Evolutionary conservation across 31 red algal genomes (phyloP), one percentile per base, ranked within the genome.

Genomic region (Odonthalia washingtoniensis): DNA sequence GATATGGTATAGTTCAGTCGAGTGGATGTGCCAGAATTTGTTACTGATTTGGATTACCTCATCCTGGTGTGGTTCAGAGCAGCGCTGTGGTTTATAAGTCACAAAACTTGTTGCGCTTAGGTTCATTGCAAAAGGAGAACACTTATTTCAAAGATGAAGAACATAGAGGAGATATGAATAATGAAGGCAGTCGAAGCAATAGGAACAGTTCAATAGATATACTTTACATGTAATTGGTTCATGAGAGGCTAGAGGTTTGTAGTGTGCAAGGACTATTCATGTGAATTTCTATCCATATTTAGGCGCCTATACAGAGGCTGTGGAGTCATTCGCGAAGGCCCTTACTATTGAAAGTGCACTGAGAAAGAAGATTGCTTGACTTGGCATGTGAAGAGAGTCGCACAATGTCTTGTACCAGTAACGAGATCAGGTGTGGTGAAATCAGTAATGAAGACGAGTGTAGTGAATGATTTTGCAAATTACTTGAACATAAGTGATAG

Each of bases 381-480:
- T 53, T 34, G 75, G 49, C 3, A 28, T 35, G 66, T 91, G 36
- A 65, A 78, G 27, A 79, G 79, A n/a, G 42, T 91, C 27, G 88
- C 88, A 44, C 67, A 81, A 73, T 91, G 78, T 78, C 37, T 83
- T 38, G 72, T 44, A 30, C 79, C 88, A 36, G 45, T 40, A 52
- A 91, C 88, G 3, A 83, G 75, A 69, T 41, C 82, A 32, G 30
- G 80, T 33, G 88, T 91, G 24, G 31, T 91, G 35, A 69, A 79
- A 77, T 66, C 78, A 3, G 65, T 91, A 53, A 5, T 91, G 44
- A 72, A 81, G 1, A 83, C 69, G 44, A 78, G 46, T 57, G 27
- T 91, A 14, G 78, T 70, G 32, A 91, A 91, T 74, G 88, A 91
- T 57, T 79, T 91, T 84, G 88, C 88, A 0, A 68, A 72, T 17